A percentile compares a stretch with the other conserved stretches of the same genome.
phyloP scores from a whole-genome alignment of 345 rosid species.

The Linum usitatissimum region DNA sequence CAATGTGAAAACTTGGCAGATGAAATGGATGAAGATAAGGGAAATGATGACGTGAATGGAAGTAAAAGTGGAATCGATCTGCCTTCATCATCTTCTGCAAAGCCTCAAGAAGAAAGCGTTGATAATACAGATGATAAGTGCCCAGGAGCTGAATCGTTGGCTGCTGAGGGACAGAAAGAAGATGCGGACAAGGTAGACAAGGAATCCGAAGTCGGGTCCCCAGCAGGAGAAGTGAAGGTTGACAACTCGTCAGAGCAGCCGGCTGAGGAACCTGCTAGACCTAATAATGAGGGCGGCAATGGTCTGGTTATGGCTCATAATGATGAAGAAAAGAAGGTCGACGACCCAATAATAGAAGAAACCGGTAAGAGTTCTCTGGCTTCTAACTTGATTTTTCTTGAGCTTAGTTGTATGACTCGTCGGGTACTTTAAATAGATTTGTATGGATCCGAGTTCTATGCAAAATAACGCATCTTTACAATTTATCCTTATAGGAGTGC shows the following conservation, averaged over 20 bases:
- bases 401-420: neutral
- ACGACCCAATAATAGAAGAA: no score
- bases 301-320: neutral
- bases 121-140: no score
- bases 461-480: neutral
- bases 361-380: neutral
- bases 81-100: neutral
- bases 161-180: no score
- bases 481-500: neutral
- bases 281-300: conserved; percentile 8
- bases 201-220: no score
- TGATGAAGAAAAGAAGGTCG: no score
- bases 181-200: no score
- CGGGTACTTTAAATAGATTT: no score
- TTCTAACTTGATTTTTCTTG: neutral
- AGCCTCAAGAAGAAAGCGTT: neutral
- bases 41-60: neutral
- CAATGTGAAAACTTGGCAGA: neutral
- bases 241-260: no score
- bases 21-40: neutral
- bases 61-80: no score
- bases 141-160: neutral
- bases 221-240: no score
- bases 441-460: no score
- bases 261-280: neutral